Evolutionary conservation across 1,284 basidiomycete genomes (phyloP).

Genomic region (Ganoderma leucocontextum): DNA sequence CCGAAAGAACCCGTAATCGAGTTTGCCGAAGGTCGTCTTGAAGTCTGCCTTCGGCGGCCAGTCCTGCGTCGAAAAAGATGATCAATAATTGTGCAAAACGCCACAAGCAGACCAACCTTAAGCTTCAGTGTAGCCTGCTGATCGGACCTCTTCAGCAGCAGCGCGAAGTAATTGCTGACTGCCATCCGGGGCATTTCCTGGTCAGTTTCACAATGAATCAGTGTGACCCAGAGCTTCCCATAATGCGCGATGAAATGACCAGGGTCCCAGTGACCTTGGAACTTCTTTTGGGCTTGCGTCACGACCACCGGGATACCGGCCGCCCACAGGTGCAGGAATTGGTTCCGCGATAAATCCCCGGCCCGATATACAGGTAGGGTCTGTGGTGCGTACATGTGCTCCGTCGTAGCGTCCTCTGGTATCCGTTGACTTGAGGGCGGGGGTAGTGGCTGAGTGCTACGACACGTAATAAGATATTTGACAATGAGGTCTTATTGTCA

Average conservation of each 20-base stretch:
- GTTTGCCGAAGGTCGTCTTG: not conserved
- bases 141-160: not conserved
- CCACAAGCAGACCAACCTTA: not conserved
- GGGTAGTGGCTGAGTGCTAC: not conserved
- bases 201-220: not conserved
- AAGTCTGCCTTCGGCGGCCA: not conserved
- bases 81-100: not conserved
- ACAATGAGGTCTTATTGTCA: not conserved
- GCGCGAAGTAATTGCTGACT: not conserved
- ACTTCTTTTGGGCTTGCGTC: not conserved
- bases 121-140: not conserved
- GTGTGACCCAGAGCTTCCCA: not conserved
- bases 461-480: not conserved
- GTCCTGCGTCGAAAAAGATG: not conserved
- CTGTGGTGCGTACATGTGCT: not conserved
- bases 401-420: not conserved
- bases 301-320: not conserved
- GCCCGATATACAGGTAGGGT: not conserved
- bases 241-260: not conserved
- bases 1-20: not conserved
- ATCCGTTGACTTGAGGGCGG: not conserved
- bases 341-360: not conserved
- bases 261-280: not conserved
- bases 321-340: not conserved
- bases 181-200: not conserved